Evolutionary conservation across 2,329 filamentous ascomycete species (phyloP).

Genomic region (Xylaria digitata): DNA sequence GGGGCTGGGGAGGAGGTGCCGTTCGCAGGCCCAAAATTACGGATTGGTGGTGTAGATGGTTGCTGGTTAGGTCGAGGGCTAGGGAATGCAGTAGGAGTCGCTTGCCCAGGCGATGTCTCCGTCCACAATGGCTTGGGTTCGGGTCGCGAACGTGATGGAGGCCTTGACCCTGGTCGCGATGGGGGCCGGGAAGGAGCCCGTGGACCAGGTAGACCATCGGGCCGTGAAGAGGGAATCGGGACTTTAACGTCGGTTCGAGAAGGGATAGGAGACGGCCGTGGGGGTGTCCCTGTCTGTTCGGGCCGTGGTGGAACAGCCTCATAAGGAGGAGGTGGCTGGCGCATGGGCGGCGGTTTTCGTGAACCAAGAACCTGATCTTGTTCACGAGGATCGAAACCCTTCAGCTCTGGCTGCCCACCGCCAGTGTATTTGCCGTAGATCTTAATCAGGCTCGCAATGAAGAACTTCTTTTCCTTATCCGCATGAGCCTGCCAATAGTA

Average conservation of each 20-base stretch:
- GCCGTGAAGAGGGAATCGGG: slow-evolving; percentile 36
- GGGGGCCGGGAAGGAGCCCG: slow-evolving; percentile 37
- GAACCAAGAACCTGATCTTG: slow-evolving; percentile 78
- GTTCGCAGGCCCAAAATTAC: slow-evolving; percentile 54
- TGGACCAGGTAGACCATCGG: slow-evolving; percentile 39
- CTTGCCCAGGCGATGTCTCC: slow-evolving; percentile 29
- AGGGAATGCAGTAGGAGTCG: slow-evolving; percentile 31
- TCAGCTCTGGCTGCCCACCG: slow-evolving; percentile 80
- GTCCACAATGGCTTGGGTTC: slow-evolving; percentile 39
- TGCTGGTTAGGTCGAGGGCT: slow-evolving; percentile 43
- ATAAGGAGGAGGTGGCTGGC: slow-evolving; percentile 43
- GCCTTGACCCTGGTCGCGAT: slow-evolving; percentile 39
- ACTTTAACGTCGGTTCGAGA: slow-evolving; percentile 32
- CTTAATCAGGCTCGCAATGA: slow-evolving; percentile 94
- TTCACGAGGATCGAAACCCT: slow-evolving; percentile 85
- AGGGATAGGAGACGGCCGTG: slow-evolving; percentile 38
- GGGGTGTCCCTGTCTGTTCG: slow-evolving; percentile 40
- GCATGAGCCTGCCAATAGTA: slow-evolving; percentile 98
- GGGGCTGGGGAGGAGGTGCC: slow-evolving; percentile 61
- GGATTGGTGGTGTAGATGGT: slow-evolving; percentile 45
- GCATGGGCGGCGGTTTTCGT: slow-evolving; percentile 55
- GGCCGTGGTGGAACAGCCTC: slow-evolving; percentile 41
- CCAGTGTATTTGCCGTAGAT: slow-evolving; percentile 97
- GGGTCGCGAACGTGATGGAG: slow-evolving; percentile 38
- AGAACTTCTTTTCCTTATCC: slow-evolving; percentile 97